A percentile compares a stretch with the other conserved stretches of the same genome.
phyloP scores from a whole-genome alignment of 2,329 filamentous ascomycete genomes.

The Gnomoniopsis smithogilvyi region DNA sequence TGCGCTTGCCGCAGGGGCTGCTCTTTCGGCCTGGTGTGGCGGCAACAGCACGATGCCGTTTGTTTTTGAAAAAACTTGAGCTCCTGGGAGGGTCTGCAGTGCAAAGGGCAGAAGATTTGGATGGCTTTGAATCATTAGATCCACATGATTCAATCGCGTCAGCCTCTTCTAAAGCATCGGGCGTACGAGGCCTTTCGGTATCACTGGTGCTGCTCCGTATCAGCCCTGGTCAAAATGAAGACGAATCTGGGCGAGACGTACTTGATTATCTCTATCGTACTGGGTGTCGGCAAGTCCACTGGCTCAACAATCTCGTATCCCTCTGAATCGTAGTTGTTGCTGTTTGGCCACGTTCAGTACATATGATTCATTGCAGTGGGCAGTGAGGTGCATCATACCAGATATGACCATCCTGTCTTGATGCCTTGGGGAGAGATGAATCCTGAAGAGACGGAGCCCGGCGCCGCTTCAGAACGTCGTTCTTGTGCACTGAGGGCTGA shows the following conservation, averaged over 20 bases:
- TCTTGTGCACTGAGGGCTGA: background rate
- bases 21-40: background rate
- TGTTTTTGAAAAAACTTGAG: background rate
- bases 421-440: background rate
- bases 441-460: background rate
- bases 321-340: background rate
- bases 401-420: background rate
- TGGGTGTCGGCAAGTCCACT: background rate
- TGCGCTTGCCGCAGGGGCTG: background rate
- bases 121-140: background rate
- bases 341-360: background rate
- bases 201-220: background rate
- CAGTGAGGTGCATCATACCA: background rate
- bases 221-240: background rate
- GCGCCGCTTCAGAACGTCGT: background rate
- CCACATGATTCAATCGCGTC: background rate
- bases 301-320: background rate
- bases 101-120: background rate
- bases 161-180: background rate
- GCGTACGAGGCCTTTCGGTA: background rate
- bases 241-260: background rate
- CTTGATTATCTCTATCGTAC: conserved; percentile 9
- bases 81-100: background rate
- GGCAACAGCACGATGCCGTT: background rate
- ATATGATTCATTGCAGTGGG: too few relatives aligned